phyloP scores from a whole-genome alignment of 805 yeast genomes.

The Yarrowia sp. region DNA sequence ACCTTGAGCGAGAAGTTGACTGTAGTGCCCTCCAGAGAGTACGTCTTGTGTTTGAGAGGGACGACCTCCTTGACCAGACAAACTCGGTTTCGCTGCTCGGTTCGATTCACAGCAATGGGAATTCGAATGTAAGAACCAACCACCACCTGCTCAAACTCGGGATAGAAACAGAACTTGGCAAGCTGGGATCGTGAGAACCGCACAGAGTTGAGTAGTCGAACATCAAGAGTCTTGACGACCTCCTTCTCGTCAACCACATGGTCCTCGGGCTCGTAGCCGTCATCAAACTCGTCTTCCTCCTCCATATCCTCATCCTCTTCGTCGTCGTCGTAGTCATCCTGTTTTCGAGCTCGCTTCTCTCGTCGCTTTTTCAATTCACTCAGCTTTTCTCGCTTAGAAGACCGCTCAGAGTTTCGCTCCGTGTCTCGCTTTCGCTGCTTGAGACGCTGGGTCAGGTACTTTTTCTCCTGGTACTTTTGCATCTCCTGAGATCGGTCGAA shows the following conservation, averaged over 20 bases:
- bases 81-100: conserved; percentile 67
- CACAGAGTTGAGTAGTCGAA: conserved; percentile 66
- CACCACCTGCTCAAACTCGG: conserved; percentile 68
- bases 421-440: conserved; percentile 39
- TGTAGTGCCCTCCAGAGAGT: conserved; percentile 45
- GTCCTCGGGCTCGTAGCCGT: conserved; percentile 50
- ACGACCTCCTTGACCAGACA: conserved; percentile 71
- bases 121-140: conserved; percentile 78
- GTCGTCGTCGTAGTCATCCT: conserved; percentile 25
- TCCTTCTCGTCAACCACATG: conserved; percentile 40
- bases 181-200: conserved; percentile 75
- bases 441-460: conserved; percentile 78
- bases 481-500: conserved; percentile 91
- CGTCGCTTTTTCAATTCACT: conserved; percentile 74
- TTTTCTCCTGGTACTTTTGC: conserved; percentile 82
- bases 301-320: conserved; percentile 41
- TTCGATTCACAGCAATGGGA: conserved; percentile 68
- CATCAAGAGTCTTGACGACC: conserved; percentile 44
- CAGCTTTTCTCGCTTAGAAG: conserved; percentile 48
- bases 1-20: conserved; percentile 63
- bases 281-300: conserved; percentile 42
- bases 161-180: conserved; percentile 73
- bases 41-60: conserved; percentile 44
- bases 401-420: conserved; percentile 33
- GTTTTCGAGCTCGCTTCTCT: conserved; percentile 46